phyloP scores from a whole-genome alignment of 306 rosid species.

The Trifolium fragiferum region DNA sequence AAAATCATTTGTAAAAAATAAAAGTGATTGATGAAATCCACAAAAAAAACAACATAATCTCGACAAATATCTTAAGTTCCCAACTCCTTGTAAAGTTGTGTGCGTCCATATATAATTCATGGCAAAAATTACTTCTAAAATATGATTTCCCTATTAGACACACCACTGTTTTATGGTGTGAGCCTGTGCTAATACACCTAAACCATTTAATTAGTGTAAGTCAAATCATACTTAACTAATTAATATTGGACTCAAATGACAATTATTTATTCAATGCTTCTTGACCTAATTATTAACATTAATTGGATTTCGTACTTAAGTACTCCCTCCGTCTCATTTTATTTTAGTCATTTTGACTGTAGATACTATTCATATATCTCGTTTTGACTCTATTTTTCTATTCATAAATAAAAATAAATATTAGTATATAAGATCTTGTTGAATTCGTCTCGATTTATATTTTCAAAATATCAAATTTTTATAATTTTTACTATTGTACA shows the following conservation, averaged over 20 bases:
- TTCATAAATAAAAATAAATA: too few relatives aligned
- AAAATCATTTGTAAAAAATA: not conserved
- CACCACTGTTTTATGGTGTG: not conserved
- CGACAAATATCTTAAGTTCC: slow-evolving; percentile 59
- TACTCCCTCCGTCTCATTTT: too few relatives aligned
- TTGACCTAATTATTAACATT: not conserved
- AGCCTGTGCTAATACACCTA: not conserved
- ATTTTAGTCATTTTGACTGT: too few relatives aligned
- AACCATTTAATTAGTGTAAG: slow-evolving; percentile 18
- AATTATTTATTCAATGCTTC: slow-evolving; percentile 5
- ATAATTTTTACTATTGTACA: too few relatives aligned
- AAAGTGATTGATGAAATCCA: slow-evolving; percentile 55
- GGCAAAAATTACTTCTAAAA: slow-evolving; percentile 30
- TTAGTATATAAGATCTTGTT: too few relatives aligned
- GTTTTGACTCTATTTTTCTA: too few relatives aligned
- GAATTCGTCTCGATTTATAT: too few relatives aligned
- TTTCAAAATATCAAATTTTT: too few relatives aligned
- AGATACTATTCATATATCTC: too few relatives aligned
- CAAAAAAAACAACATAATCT: slow-evolving; percentile 50
- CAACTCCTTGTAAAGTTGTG: slow-evolving; percentile 36
- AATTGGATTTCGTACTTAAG: slow-evolving; percentile 4
- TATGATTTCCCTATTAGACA: not conserved
- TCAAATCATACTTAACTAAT: slow-evolving; percentile 36
- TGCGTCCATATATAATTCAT: slow-evolving; percentile 26
- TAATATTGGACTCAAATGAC: slow-evolving; percentile 32